Percentiles rank a stretch among this genome's conserved stretches.
Evolutionary conservation across 2,329 filamentous ascomycete species (phyloP).

Genomic region (Diatrype stigma): DNA sequence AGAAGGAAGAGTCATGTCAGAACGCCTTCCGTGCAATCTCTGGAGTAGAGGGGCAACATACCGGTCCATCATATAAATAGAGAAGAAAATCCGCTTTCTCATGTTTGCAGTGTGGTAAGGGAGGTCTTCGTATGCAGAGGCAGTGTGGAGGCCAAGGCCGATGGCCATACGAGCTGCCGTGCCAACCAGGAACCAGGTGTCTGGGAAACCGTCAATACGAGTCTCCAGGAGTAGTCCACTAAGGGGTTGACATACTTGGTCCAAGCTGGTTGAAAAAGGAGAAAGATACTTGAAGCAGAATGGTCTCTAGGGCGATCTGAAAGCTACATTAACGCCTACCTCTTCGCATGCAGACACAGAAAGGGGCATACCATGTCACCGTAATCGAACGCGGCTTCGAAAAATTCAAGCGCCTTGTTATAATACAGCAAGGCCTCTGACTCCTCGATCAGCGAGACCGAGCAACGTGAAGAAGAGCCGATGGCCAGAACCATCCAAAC

Average conservation of each 20-base stretch:
- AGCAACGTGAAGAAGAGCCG: slow-evolving; percentile 40
- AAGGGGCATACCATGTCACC: slow-evolving; percentile 33
- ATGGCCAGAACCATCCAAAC: slow-evolving; percentile 45
- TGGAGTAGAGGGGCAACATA: slow-evolving; percentile 2
- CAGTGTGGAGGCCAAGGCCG: slow-evolving; percentile 38
- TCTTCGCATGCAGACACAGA: not conserved
- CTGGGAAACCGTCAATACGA: slow-evolving; percentile 13
- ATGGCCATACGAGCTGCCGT: slow-evolving; percentile 38
- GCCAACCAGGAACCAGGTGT: slow-evolving; percentile 44
- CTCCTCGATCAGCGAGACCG: slow-evolving; percentile 39
- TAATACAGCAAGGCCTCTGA: slow-evolving; percentile 38
- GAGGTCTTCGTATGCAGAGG: slow-evolving; percentile 30
- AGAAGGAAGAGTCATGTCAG: not conserved
- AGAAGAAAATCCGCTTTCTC: slow-evolving; percentile 41
- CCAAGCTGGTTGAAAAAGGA: slow-evolving; percentile 45
- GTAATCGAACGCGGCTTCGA: slow-evolving; percentile 32
- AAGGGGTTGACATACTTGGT: slow-evolving; percentile 30
- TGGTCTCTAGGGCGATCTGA: slow-evolving; percentile 37
- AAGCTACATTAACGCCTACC: not conserved
- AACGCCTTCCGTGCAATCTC: too few relatives aligned
- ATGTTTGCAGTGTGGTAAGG: slow-evolving; percentile 29
- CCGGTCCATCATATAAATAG: slow-evolving; percentile 47
- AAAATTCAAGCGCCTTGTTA: slow-evolving; percentile 39
- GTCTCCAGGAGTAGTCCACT: too few relatives aligned
- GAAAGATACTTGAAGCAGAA: slow-evolving; percentile 44